phyloP scores from a whole-genome alignment of 345 rosid genomes.

The Psidium guajava region DNA sequence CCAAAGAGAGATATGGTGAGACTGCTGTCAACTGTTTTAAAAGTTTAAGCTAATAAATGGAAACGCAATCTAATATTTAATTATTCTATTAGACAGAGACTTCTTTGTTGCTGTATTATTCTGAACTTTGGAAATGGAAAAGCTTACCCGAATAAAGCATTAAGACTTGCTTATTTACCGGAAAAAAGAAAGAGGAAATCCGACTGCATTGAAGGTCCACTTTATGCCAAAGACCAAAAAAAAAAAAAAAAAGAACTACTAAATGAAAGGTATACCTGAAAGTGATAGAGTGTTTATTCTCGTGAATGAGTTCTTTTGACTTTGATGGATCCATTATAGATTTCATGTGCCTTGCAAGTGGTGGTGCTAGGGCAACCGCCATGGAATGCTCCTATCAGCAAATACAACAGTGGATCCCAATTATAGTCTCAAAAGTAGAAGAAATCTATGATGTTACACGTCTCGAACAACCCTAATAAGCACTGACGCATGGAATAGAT shows the following conservation, averaged over 20 bases:
- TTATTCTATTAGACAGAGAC: too few relatives aligned
- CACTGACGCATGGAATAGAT: not conserved
- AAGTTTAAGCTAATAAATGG: too few relatives aligned
- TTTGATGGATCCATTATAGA: not conserved
- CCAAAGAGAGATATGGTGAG: not conserved
- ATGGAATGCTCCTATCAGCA: not conserved
- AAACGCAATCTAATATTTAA: too few relatives aligned
- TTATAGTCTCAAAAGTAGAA: not conserved
- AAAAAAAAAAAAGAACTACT: not conserved
- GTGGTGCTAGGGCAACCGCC: not conserved
- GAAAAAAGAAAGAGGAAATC: not conserved
- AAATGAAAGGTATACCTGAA: not conserved
- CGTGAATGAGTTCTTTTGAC: not conserved
- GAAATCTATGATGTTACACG: not conserved
- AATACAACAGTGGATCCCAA: not conserved
- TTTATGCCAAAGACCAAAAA: not conserved
- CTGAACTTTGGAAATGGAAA: not conserved
- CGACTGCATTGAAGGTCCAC: not conserved
- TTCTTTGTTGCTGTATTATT: not conserved
- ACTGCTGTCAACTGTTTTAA: too few relatives aligned
- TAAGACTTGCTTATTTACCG: not conserved
- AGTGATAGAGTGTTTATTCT: not conserved
- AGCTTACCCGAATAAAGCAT: not conserved
- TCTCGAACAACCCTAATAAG: not conserved
- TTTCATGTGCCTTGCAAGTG: not conserved